Percentiles rank a stretch among this genome's conserved stretches.
Evolutionary conservation across 139 green algal species (phyloP).

Genomic region (Chlorella ohadii): DNA sequence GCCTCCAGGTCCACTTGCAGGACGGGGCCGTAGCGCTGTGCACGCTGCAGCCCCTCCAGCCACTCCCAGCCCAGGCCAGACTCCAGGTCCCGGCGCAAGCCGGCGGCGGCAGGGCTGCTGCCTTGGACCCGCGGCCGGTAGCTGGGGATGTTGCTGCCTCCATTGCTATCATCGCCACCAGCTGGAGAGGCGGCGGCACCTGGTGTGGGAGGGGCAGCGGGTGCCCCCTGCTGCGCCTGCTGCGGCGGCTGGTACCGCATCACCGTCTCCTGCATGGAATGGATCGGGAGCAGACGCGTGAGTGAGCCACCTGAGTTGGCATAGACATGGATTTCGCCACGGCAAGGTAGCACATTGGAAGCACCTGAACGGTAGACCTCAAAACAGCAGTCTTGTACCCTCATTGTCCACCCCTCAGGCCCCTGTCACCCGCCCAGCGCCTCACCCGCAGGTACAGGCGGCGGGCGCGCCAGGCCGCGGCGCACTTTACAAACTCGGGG

Average conservation of each 20-base stretch:
- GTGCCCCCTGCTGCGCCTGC: neutral
- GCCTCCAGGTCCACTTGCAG: conserved; percentile 49
- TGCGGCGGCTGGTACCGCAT: conserved; percentile 3
- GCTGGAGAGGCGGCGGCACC: neutral
- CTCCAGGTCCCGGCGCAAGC: conserved; percentile 23
- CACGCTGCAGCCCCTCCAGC: conserved; percentile 40
- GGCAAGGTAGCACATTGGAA: no score
- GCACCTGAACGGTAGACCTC: no score
- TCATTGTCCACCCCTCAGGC: no score
- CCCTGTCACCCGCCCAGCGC: no score
- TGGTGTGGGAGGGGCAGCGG: neutral
- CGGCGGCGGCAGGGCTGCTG: neutral
- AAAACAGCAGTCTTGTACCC: no score
- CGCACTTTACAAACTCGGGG: conserved; percentile 57
- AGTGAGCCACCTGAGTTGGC: no score
- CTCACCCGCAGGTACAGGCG: conserved; percentile 45
- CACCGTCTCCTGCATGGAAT: neutral
- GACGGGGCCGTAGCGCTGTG: conserved; percentile 42
- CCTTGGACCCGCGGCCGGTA: neutral
- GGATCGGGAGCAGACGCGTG: neutral
- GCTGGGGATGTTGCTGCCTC: neutral
- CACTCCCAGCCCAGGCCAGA: conserved; percentile 50
- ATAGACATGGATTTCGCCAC: no score
- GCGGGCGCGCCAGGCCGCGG: conserved; percentile 44
- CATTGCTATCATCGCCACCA: neutral